Conservation (phyloP, 768 basidiomycete species). For the Lactarius hatsudake region DNA sequence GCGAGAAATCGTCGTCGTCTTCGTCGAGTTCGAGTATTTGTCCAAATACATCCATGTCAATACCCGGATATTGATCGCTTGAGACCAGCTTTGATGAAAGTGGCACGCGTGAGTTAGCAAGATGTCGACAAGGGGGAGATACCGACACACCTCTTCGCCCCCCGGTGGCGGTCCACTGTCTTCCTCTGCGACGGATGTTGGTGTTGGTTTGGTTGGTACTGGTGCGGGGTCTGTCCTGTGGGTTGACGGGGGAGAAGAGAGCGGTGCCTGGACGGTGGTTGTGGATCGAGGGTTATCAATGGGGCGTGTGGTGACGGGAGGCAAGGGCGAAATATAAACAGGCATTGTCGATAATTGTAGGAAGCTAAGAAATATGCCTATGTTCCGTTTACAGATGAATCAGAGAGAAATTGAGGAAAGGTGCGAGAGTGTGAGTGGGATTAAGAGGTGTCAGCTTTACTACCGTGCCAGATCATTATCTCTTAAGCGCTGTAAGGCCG, state of each 20-base stretch:
- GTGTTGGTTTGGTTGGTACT: slow-evolving; percentile 1
- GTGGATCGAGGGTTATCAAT: slow-evolving; percentile 5
- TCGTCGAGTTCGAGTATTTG: slow-evolving; percentile 95
- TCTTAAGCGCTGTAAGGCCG: not conserved
- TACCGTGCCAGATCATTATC: not conserved
- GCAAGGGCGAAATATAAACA: slow-evolving; percentile 6
- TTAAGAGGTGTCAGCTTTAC: not conserved
- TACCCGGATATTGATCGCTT: slow-evolving; percentile 35
- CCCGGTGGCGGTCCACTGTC: not conserved
- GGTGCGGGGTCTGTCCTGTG: slow-evolving; percentile 8
- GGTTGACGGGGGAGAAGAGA: not conserved
- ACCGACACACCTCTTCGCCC: slow-evolving; percentile 8
- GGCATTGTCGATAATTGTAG: slow-evolving; percentile 1
- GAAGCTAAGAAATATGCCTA: not conserved
- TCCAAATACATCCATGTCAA: slow-evolving; percentile 77
- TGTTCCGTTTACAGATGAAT: not conserved
- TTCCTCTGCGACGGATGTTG: not conserved
- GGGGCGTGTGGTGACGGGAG: slow-evolving; percentile 7
- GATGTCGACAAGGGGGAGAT: not conserved
- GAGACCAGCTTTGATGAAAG: not conserved
- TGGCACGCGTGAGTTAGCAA: not conserved
- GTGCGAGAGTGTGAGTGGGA: not conserved
- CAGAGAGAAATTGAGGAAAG: not conserved
- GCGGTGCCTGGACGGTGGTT: slow-evolving; percentile 3
- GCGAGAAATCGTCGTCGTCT: slow-evolving; percentile 77